phyloP scores from a whole-genome alignment of 2,329 filamentous ascomycete genomes.

The Aspergillus tamarii region DNA sequence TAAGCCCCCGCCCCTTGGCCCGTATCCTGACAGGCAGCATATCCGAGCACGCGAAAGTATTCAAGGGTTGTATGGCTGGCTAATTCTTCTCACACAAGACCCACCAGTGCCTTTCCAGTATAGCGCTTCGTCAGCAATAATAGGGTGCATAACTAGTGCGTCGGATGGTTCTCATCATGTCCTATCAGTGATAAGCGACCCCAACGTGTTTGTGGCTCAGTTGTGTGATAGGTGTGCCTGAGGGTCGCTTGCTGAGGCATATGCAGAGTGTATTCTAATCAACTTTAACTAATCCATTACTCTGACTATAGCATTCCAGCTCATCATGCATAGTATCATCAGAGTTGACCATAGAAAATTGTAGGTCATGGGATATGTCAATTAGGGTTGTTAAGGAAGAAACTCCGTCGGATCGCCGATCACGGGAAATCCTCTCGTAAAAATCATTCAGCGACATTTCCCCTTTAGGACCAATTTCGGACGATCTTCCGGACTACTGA shows the following conservation, averaged over 20 bases:
- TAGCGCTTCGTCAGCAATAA: background rate
- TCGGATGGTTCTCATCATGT: background rate
- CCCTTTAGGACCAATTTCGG: background rate
- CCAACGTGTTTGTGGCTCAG: background rate
- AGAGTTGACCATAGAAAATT: background rate
- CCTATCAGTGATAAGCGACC: background rate
- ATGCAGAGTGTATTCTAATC: background rate
- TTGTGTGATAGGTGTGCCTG: background rate
- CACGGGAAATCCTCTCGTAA: background rate
- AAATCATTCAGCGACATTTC: background rate
- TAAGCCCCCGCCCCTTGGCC: background rate
- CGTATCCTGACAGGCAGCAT: background rate
- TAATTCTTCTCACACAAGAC: no score
- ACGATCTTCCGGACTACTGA: background rate
- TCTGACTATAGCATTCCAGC: background rate
- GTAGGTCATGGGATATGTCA: background rate
- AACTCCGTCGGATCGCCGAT: conserved; percentile 1
- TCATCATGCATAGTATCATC: background rate
- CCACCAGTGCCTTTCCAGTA: background rate
- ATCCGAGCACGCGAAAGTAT: background rate
- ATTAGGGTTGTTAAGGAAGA: background rate
- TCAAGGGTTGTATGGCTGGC: background rate
- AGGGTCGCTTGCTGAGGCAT: background rate
- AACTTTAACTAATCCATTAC: background rate
- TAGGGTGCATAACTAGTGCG: background rate